Base-by-base conservation (phyloP, 768 basidiomycete genomes). In the Mycena filopes region DNA sequence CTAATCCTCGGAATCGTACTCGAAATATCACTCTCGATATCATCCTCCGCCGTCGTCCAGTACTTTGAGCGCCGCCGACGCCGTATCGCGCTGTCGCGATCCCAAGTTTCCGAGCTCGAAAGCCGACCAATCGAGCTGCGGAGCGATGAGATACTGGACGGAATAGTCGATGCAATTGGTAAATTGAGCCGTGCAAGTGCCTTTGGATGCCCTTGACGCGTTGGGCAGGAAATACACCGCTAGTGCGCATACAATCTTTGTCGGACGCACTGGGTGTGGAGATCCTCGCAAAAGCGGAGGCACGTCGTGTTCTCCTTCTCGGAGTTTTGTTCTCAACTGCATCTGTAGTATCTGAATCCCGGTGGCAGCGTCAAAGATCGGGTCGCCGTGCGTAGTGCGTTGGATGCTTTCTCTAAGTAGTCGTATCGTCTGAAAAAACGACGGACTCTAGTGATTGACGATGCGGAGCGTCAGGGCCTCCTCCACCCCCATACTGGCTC, bases 351-450 rank as follows among this genome's bases (percentile, higher is more conserved):
- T 74, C 75, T 99, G 64, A 99, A 99, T 77, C 97, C 98, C 1
- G 97, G 97, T 26, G 98, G 98, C 42, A 98, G 96, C 57, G 93
- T 98, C 53, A 99, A 99, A 76, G 98, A 99, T 76, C 88, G 98
- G 29, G 97, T 99, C n/a, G 97, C 96, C 0, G 76, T 98, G 64
- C 86, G 89, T 76, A 94, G 96, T 98, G 72, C 63, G 87, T 69
- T 26, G 18, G 28, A 25, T 42, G 15, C 21, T 15, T 65, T 42
- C 50, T 64, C 15, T 31, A 26, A n/a, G 18, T 15, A n/a, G n/a
- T n/a, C n/a, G n/a, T n/a, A n/a, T 18, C 25, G 3, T 25, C 67
- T 57, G 23, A 25, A 16, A n/a, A 1, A 50, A 48, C 31, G 42
- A 48, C 62, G 49, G 45, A 5, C 33, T 21, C 15, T 74, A 99